Evolutionary conservation across 2,329 filamentous ascomycete species (phyloP), one percentile per base, ranked within the genome.

Genomic region (Pseudogymnoascus sp.): DNA sequence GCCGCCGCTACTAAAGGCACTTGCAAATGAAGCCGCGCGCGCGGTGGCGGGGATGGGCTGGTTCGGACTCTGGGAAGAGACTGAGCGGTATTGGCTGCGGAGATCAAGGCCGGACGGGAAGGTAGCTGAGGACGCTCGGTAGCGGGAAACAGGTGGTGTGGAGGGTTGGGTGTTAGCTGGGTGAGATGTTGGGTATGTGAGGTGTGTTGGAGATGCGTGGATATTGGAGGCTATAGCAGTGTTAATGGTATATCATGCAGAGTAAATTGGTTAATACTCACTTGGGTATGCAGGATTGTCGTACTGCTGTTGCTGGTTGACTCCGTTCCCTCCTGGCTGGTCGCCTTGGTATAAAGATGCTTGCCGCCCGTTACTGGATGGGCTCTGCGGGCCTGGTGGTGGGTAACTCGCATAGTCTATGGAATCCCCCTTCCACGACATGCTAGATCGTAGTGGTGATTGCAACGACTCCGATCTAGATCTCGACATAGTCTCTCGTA

Each of bases 381-480:
- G 78, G 67, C 79, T 83, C 5, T 73, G 70, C 62, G 75, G 77
- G 7, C 74, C 74, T 13, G 73, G 74, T 55, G 48, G 48, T 60
- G 79, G 76, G 67, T 83, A 85, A 9, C 75, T 77, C 25, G 62
- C 67, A 69, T 85, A 86, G 67, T 85, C 82, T 62, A 86, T 78
- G 1, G 80, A 75, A 64, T 83, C 81, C 12, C 81, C 80, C 70
- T 85, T 86, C 84, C 84, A 87, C 10, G 82, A 81, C 80, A 86
- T 83, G 69, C 80, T 83, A 8, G 83, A 78, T 36, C 83, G 77
- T 52, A 86, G 72, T 2, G 83, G 82, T 12, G 83, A 86, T 63
- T 85, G 82, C 12, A 85, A 71, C 9, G 77, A 82, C 58, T 86
- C 83, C 2, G 82, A 80, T 64, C 83, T 78, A 9, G 82, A 80